Percentiles rank a stretch among this genome's conserved stretches.
phyloP scores from a whole-genome alignment of 192 early-diverging fungal species.

The Coemansia sp. region DNA sequence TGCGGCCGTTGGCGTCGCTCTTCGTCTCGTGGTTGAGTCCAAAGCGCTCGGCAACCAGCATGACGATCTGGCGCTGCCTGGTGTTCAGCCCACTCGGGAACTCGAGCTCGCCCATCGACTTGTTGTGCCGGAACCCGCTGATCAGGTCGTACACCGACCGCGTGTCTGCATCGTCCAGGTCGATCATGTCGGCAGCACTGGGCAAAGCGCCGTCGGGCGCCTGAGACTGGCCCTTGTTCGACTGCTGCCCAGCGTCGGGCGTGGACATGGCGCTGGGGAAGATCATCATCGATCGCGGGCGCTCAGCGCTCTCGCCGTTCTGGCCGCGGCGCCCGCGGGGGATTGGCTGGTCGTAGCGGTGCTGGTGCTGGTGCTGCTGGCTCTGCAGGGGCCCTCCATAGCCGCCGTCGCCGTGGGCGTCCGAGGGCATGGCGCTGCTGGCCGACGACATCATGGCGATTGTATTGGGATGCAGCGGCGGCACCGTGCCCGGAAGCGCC shows the following conservation, averaged over 20 bases:
- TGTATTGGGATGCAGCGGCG: slow-evolving; percentile 52
- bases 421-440: slow-evolving; percentile 1
- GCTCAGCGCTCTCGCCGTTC: slow-evolving; percentile 21
- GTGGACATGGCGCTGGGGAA: slow-evolving; percentile 36
- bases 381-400: background rate
- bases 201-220: too few species aligned
- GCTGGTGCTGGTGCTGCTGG: slow-evolving; percentile 24
- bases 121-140: slow-evolving; percentile 66
- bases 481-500: slow-evolving; percentile 56
- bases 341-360: slow-evolving; percentile 33
- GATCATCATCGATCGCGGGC: slow-evolving; percentile 45
- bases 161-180: slow-evolving; percentile 66
- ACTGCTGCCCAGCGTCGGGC: slow-evolving; percentile 12
- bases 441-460: slow-evolving; percentile 50
- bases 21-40: slow-evolving; percentile 53
- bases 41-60: slow-evolving; percentile 67
- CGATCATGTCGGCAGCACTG: slow-evolving; percentile 44
- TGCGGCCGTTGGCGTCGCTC: slow-evolving; percentile 31
- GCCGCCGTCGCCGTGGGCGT: slow-evolving; percentile 22
- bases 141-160: slow-evolving; percentile 66
- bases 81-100: slow-evolving; percentile 57
- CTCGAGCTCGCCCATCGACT: slow-evolving; percentile 57
- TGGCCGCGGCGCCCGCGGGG: slow-evolving; percentile 34
- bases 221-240: slow-evolving; percentile 17
- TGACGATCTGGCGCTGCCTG: slow-evolving; percentile 57